Percentiles rank a stretch among this genome's conserved stretches.
Conservation (phyloP, 306 rosid genomes). For the Macrotyloma uniflorum region DNA sequence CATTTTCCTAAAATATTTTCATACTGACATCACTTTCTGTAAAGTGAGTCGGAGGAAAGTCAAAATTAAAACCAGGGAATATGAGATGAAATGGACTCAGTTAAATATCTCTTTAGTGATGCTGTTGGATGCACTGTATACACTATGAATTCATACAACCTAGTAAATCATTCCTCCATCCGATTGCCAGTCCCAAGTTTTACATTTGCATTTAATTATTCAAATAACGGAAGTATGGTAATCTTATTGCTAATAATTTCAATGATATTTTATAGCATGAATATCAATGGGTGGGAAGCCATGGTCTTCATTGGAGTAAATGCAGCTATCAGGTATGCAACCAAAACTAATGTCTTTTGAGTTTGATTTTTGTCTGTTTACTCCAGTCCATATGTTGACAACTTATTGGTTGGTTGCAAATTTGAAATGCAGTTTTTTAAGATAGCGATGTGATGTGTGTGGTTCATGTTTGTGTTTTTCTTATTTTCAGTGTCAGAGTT, state of each 20-base stretch:
- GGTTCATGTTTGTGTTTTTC: constrained; percentile 24
- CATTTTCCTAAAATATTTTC: background rate
- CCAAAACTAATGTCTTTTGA: constrained; percentile 12
- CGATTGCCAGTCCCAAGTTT: background rate
- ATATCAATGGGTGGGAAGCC: constrained; percentile 73
- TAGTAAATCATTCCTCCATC: background rate
- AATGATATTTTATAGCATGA: constrained; percentile 62
- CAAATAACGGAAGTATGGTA: constrained; percentile 12
- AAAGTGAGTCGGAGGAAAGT: background rate
- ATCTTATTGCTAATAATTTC: constrained; percentile 29
- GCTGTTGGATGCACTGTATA: background rate
- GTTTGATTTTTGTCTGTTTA: background rate
- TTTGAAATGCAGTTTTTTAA: constrained; percentile 1
- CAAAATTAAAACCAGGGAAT: background rate
- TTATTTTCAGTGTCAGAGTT: constrained; percentile 48
- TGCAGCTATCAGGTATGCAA: constrained; percentile 80
- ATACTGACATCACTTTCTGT: background rate
- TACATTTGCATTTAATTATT: constrained; percentile 5
- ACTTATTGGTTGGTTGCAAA: background rate
- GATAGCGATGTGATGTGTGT: background rate
- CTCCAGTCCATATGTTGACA: background rate
- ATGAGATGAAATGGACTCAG: background rate
- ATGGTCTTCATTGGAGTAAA: constrained; percentile 89
- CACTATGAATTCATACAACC: background rate
- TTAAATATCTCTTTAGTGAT: background rate